A percentile compares a stretch with the other conserved stretches of the same genome.
phyloP scores from a whole-genome alignment of 78 protist species.

The Dictyostelium intermedium region DNA sequence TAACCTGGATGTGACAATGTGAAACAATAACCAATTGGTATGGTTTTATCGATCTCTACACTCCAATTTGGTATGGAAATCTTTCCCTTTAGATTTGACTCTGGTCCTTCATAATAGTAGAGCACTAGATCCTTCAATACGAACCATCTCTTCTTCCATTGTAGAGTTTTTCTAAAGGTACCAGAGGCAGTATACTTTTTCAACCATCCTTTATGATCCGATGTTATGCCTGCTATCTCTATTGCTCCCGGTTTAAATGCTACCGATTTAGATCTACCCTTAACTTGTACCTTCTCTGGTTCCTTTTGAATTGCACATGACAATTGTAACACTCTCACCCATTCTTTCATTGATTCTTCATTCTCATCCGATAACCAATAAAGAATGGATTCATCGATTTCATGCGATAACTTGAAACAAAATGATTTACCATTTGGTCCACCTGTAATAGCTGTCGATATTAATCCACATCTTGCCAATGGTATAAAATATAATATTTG shows the following conservation, averaged over 20 bases:
- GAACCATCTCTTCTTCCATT: constrained; percentile 64
- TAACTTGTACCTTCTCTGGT: constrained; percentile 3
- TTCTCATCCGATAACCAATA: constrained; percentile 46
- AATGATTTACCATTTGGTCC: constrained; percentile 38
- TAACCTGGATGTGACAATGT: constrained; percentile 45
- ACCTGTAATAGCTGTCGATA: not conserved
- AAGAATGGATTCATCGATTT: constrained; percentile 34
- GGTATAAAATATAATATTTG: constrained; percentile 55
- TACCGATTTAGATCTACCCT: constrained; percentile 26
- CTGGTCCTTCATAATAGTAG: constrained; percentile 46
- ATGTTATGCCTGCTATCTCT: constrained; percentile 24
- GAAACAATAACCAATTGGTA: not conserved
- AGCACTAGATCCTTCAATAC: constrained; percentile 71
- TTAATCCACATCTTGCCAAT: constrained; percentile 59
- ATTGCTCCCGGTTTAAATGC: constrained; percentile 51
- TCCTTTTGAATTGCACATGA: constrained; percentile 39
- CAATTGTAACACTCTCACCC: constrained; percentile 8
- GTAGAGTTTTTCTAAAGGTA: constrained; percentile 10
- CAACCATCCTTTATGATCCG: constrained; percentile 52
- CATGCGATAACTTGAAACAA: constrained; percentile 48
- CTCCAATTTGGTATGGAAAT: constrained; percentile 45
- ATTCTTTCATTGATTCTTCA: constrained; percentile 33
- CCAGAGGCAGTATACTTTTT: constrained; percentile 22
- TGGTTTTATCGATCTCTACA: not conserved
- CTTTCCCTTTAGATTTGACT: constrained; percentile 17